Evolutionary conservation across 2,329 filamentous ascomycete genomes (phyloP), one percentile per base, ranked within the genome.

Genomic region (Aureobasidium uvarum): DNA sequence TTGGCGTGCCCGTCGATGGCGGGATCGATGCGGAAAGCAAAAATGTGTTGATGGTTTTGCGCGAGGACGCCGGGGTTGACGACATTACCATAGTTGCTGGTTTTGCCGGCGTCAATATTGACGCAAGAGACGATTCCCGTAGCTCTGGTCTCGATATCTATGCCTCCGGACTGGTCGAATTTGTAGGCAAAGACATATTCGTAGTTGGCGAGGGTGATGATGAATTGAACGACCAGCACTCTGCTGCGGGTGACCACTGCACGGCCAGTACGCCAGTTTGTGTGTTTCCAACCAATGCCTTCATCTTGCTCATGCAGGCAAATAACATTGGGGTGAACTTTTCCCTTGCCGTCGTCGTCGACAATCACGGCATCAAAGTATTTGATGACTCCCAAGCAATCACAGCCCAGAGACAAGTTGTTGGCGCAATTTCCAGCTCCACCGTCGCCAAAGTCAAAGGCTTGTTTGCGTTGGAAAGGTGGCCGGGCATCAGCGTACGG

Each of bases 31-130:
- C 88, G 81, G 48, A 86, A 75, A 28, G 80, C 83, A 72, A 91
- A 90, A 50, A 90, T 81, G 75, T 91, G 88, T 72, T 91, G 88
- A 69, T 91, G 88, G 73, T 89, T 86, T 67, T 86, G 86, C 0
- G 88, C 88, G 1, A 90, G 76, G 0, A 87, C 84, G 0, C 88
- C 88, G 0, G 85, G 83, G 0, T 81, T 80, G 1, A 90, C 87
- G 2, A 88, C 82, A 64, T 85, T 90, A 59, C 70, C 71, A 52
- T 69, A 70, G 4, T 75, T 71, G 10, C 72, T 75, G 1, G 81
- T 83, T 69, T 83, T 82, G 46, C 82, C 83, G 5, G 82, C 79
- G 55, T 85, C 85, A 64, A 89, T 86, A 38, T 84, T 81, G 28
- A 86, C 81, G 1, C 85, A 83, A 7, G 82, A 85, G 14, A 90